Base-by-base conservation (phyloP, 1,284 basidiomycete species). In the Amylostereum areolatum region DNA sequence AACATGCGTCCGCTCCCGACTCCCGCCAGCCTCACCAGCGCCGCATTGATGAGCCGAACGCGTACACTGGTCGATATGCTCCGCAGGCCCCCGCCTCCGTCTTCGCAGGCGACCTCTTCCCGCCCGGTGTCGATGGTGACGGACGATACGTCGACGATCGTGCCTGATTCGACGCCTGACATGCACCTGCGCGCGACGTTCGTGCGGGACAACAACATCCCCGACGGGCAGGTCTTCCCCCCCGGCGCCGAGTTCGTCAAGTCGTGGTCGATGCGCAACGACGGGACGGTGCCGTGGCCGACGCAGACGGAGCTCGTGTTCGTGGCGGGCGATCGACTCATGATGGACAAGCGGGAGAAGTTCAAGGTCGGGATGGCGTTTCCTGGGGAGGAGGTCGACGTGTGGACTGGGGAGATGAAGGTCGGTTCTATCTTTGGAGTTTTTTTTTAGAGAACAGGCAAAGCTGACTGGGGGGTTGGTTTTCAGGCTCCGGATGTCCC, bases 231-330 rank as follows among this genome's bases (percentile, higher is more conserved):
- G 57, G 66, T 81, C 34, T 85, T 92, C 59, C 85, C 88, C 40
- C 83, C 89, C 5, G 89, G 89, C 40, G 88, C 87, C 0, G 86
- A 88, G 62, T 92, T 92, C 59, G 78, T 89, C 46, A 92, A 92
- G 66, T 79, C 79, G 25, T 92, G 89, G 89, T 71, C 73, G 49
- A 74, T 92, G 70, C 57, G 71, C 39, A 92, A 92, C 59, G 74
- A 74, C 52, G 82, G 89, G 9, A 58, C 59, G 11, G 53, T 64
- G 5, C 74, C 80, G 29, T 92, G 90, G 89, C 85, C 88, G 1
- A 71, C 73, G 36, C 66, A 68, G 7, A 89, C 87, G 1, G 72
- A 80, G 57, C 62, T 91, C 29, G 72, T 77, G 10, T 89, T 83
- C 57, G 79, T 86, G 46, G 85, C 80, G 28, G 89, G 89, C 10